Base-by-base conservation (phyloP, 1,139 yeast genomes). In the Pichia sp. region DNA sequence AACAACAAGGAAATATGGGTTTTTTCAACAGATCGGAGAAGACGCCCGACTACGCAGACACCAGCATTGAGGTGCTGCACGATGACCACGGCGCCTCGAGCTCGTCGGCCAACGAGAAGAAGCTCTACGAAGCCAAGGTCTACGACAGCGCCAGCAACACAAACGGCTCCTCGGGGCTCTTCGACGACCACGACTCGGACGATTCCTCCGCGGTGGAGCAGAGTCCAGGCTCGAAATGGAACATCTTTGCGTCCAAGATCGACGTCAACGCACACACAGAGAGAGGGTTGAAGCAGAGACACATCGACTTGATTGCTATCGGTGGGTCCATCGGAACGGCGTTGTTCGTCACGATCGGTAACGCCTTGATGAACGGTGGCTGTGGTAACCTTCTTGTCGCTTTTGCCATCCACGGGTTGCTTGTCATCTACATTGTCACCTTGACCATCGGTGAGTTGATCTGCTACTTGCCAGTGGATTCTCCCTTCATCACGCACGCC, bases 251-350 rank as follows among this genome's bases (percentile, higher is more conserved):
- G 3, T 7, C 31, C n/a, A 44, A 49, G 8, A 13, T 48, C 36
- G 57, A 51, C 13, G 8, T n/a, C 8, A 29, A 6, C 26, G 52
- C 56, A 10, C 51, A 45, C n/a, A 57, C 61, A 1, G 52, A 59
- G 30, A 50, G 62, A 45, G 38, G 42, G 19, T 47, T 59, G 15
- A 74, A 76, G 59, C 79, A 81, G 51, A 75, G 89, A 65, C 87
- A 83, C 64, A 83, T 87, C 52, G 87, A 87, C 61, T 78, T 87
- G 65, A 82, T 87, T 65, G 87, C 90, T 47, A 80, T 82, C 36
- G 92, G 95, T 48, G 95, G 95, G 53, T 83, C 88, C 49, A 87
- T 87, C 61, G 95, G 95, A 59, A 86, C 95, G 7, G 92, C 88
- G 53, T 70, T 82, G 31, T 76, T 87, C 74, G 85, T 87, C 8